Base-by-base conservation (phyloP, 2,329 filamentous ascomycete genomes). In the Harringtonia lauricola region DNA sequence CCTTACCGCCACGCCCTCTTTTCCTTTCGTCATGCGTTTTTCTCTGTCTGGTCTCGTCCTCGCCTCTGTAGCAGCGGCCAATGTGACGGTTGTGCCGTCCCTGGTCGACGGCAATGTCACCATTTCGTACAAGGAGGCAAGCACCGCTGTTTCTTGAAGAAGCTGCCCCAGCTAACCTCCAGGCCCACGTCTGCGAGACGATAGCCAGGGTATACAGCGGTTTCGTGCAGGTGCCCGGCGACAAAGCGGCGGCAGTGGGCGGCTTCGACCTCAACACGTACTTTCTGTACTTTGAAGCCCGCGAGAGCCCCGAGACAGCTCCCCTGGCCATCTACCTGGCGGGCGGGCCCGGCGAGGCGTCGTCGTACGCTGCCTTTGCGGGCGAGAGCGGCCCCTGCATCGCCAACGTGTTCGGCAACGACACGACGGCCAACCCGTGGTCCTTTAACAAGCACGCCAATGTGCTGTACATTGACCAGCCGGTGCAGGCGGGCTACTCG, bases 211-310 rank as follows among this genome's bases (percentile, higher is more conserved):
- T 67, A 28, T 81, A 72, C 56, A 65, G 71, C 1, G 76, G 76
- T 29, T 80, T 79, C 49, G 69, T 80, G 14, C 68, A 74, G 55
- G 64, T 80, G 4, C 72, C 73, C 3, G 72, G 15, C 30, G 28
- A 34, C 18, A 12, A 17, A 19, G 28, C 22, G 17, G 15, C 36
- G 19, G 42, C 34, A 4, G 4, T 39, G 4, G 36, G 36, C 4
- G 36, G 30, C 14, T 39, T 43, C 24, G 34, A 38, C 35, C 74
- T 77, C 54, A 79, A 78, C 53, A 75, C 72, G n/a, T 81, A 79
- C 58, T 82, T 81, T 59, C 78, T 76, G 74, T 81, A 79, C 54
- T 73, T 81, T 48, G 75, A 79, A 52, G 64, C 76, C 14, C 65
- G 73, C 36, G 42, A 43, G 39, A 39, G 46, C 31, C 47, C 54